These are phyloP conservation scores for Parachaetomium inaequale DNA, from an alignment of 495 filamentous ascomycete species.

Conservation along the genomic window DNA sequence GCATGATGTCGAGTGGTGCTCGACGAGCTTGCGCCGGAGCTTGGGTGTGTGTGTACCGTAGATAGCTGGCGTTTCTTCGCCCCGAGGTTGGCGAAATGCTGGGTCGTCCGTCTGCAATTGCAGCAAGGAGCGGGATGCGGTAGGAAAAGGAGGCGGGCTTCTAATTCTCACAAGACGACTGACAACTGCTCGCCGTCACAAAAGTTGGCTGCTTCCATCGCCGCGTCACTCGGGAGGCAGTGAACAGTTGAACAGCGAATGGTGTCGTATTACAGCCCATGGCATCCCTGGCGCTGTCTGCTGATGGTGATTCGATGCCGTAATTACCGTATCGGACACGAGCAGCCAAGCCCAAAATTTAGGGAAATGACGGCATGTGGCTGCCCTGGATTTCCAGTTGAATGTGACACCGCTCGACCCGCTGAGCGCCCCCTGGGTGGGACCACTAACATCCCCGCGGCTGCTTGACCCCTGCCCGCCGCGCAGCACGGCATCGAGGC, in stretches of 20 bases:
- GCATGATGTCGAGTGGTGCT: conserved; percentile 41
- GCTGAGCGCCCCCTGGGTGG: neutral
- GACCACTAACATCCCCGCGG: neutral
- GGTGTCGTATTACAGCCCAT: conserved; percentile 5
- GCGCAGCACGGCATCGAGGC: neutral
- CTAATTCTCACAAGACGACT: neutral
- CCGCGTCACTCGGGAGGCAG: conserved; percentile 13
- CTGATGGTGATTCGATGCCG: neutral
- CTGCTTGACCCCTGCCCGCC: neutral
- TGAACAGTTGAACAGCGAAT: neutral
- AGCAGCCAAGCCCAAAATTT: neutral
- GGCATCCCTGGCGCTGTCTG: neutral
- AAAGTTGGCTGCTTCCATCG: conserved; percentile 12
- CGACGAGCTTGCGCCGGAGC: neutral
- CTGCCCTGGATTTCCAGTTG: neutral
- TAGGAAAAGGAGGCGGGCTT: neutral
- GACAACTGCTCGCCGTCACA: neutral
- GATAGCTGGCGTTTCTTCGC: neutral
- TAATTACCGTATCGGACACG: neutral
- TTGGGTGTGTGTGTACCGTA: conserved; percentile 1
- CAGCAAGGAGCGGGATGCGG: neutral
- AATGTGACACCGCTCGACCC: neutral
- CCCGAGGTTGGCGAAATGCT: neutral
- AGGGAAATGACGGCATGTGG: conserved; percentile 10
- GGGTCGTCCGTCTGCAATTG: neutral